Conservation (phyloP, 2,329 filamentous ascomycete species). For the Curvularia spicifera region DNA sequence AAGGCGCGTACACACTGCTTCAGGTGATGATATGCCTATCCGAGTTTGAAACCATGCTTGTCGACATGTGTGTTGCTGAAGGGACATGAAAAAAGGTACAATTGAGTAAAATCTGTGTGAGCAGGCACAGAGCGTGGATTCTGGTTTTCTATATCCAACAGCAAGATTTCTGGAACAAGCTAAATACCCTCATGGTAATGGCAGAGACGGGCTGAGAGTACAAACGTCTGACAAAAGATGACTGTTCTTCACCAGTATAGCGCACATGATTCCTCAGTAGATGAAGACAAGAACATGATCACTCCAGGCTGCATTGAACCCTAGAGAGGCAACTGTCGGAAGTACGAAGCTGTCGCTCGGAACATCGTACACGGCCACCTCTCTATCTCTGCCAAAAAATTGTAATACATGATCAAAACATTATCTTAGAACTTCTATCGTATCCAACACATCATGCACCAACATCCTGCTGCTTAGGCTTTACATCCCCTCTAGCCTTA, state of each 20-base stretch:
- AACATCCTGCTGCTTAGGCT: neutral
- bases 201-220: neutral
- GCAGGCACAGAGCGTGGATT: too few relatives aligned
- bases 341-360: neutral
- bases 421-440: neutral
- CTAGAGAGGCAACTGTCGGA: neutral
- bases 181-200: neutral
- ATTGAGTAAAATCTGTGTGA: too few relatives aligned
- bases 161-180: too few relatives aligned
- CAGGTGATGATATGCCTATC: neutral
- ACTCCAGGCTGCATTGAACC: too few relatives aligned
- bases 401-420: neutral
- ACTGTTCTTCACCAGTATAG: too few relatives aligned
- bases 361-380: neutral
- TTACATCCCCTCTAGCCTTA: constrained; percentile 29
- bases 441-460: neutral
- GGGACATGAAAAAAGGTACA: neutral
- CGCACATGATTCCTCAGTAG: too few relatives aligned
- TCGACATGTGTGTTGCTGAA: neutral
- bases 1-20: too few relatives aligned
- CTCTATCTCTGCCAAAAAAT: too few relatives aligned
- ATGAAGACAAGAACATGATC: too few relatives aligned
- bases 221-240: neutral
- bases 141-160: neutral
- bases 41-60: neutral